Base-by-base conservation (phyloP, 2,329 filamentous ascomycete species). In the Xylariales sp. region DNA sequence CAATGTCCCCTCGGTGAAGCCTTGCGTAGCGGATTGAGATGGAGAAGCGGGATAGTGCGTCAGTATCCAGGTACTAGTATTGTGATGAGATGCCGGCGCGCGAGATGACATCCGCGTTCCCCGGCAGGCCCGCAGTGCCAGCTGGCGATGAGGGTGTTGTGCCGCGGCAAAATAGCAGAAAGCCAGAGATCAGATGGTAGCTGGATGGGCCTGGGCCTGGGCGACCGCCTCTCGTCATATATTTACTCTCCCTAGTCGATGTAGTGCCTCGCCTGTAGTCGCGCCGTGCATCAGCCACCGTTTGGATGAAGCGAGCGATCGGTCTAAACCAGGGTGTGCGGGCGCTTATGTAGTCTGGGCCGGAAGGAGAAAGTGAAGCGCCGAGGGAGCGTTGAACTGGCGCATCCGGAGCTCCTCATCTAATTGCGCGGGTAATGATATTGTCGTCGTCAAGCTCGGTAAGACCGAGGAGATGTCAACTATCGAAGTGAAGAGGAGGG, bases 221-320 rank as follows among this genome's bases (percentile, higher is more conserved):
- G n/a, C n/a, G n/a, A n/a, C n/a, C n/a, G n/a, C n/a, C n/a, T n/a
- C n/a, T n/a, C n/a, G n/a, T n/a, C n/a, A n/a, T n/a, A n/a, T n/a
- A n/a, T n/a, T n/a, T n/a, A n/a, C n/a, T n/a, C n/a, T n/a, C n/a
- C n/a, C n/a, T n/a, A n/a, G n/a, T n/a, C n/a, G n/a, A n/a, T n/a
- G n/a, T n/a, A n/a, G n/a, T n/a, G n/a, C n/a, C n/a, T n/a, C n/a
- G 22, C 20, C 20, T n/a, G 33, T 36, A 36, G 10, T 21, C 11
- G 21, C 18, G 25, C 16, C 25, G 14, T 10, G 14, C 31, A 11
- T 31, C 36, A 39, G 31, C 31, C 36, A 39, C 25, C n/a, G 31
- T 31, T 10, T 39, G 27, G 22, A 39, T 39, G 16, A 39, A 19
- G 36, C 36, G 36, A 20, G 36, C 27, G 25, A n/a, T n/a, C n/a